Conservation (phyloP, 768 basidiomycete genomes). For the Filobasidium floriforme region DNA sequence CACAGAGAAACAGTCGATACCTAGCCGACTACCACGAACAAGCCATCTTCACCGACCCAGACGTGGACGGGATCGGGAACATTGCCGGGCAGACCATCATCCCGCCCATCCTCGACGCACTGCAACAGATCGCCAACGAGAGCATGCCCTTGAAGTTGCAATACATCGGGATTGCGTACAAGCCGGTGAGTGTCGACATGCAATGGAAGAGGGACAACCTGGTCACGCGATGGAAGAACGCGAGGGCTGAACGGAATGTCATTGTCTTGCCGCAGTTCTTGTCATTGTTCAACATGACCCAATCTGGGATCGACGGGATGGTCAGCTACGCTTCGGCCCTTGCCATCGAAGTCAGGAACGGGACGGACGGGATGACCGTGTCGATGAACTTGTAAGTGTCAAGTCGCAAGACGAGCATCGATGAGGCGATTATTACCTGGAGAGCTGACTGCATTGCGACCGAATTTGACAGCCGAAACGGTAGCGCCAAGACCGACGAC, state of each 20-base stretch:
- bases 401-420: neutral
- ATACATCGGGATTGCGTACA: conserved; percentile 70
- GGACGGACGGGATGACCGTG: conserved; percentile 24
- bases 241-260: neutral
- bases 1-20: conserved; percentile 59
- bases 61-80: conserved; percentile 63
- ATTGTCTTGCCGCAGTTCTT: conserved; percentile 52
- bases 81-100: conserved; percentile 75
- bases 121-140: conserved; percentile 71
- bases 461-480: conserved; percentile 26
- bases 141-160: conserved; percentile 71
- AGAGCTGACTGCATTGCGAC: too few relatives aligned
- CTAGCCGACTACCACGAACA: conserved; percentile 75
- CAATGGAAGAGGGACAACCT: neutral
- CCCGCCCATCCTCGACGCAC: conserved; percentile 60
- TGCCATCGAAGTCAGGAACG: conserved; percentile 30
- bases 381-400: conserved; percentile 32
- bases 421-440: too few relatives aligned
- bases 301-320: conserved; percentile 44
- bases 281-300: conserved; percentile 76
- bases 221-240: neutral
- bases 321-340: conserved; percentile 35
- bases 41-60: conserved; percentile 59
- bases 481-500: conserved; percentile 19
- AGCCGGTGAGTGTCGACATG: conserved; percentile 48